Base-by-base conservation (phyloP, 768 basidiomycete species). In the Termitomyces sp. region DNA sequence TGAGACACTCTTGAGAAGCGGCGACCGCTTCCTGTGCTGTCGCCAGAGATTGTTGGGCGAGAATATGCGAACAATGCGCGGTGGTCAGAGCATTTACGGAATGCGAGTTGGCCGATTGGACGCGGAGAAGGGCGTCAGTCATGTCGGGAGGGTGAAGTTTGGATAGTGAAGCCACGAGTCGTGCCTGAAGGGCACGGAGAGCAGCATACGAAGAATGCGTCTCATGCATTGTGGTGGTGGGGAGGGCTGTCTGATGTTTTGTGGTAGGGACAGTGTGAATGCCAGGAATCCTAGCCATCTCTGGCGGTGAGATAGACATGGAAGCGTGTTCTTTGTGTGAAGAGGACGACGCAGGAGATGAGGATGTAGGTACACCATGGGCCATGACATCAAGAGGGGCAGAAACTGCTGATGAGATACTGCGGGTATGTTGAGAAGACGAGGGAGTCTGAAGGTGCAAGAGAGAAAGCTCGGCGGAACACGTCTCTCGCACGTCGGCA, bases 41-140 rank as follows among this genome's bases (percentile, higher is more conserved):
- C 0, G 54, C 54, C 2, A 73, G 32, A 7, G 71, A 69, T 53
- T 71, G 69, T 57, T 73, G 65, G 5, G 74, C 70, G 38, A 69
- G 63, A 11, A 57, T 56, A 25, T 66, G 61, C 1, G 69, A 71
- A 54, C 59, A 61, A 37, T 69, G 67, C 5, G 71, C 69, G 5
- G 65, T 58, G 2, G 67, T 53, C 2, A 68, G 23, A 10, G 68
- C 62, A 29, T 62, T 59, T 9, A 60, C 52, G n/a, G 65, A 66
- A 40, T 70, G 59, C 14, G 59, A 58, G 32, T 70, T 65, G 21
- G 67, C 65, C 11, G 60, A 54, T 58, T 71, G 66, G 19, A 65
- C 61, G 27, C 65, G 48, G 46, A 54, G 48, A 51, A 69, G 54
- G 29, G 62, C 59, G 25, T 66, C 48, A 5, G 60, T 47, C 1